phyloP scores from a whole-genome alignment of 441 rosid species.

The Adansonia rubrostipa region DNA sequence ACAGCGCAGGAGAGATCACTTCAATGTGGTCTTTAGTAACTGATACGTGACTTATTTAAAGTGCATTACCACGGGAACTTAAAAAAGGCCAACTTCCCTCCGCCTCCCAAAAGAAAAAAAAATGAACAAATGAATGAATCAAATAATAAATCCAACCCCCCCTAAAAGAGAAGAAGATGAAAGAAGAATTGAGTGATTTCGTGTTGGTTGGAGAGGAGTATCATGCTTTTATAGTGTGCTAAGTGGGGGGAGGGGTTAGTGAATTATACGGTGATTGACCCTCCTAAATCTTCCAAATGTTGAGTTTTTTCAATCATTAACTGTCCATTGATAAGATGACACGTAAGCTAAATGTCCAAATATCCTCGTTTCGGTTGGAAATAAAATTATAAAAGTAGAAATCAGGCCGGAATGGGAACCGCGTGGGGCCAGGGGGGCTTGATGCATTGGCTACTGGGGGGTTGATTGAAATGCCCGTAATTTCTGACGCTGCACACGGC shows the following conservation, averaged over 20 bases:
- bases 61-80: background rate
- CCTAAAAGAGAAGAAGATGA: background rate
- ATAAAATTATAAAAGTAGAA: background rate
- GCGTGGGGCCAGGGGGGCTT: slow-evolving; percentile 12
- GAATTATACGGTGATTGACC: background rate
- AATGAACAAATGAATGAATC: background rate
- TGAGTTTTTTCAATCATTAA: background rate
- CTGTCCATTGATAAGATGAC: background rate
- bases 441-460: slow-evolving; percentile 1
- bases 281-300: background rate
- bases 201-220: background rate
- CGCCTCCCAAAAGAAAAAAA: background rate
- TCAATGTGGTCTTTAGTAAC: slow-evolving; percentile 13
- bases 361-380: background rate
- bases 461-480: slow-evolving; percentile 38
- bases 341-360: slow-evolving; percentile 4
- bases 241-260: background rate
- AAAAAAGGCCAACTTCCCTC: background rate
- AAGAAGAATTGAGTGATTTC: background rate
- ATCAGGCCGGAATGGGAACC: background rate
- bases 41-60: slow-evolving; percentile 25
- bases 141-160: background rate
- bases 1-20: background rate
- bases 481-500: slow-evolving; percentile 42
- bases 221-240: slow-evolving; percentile 23